Evolutionary conservation across 2,329 filamentous ascomycete species (phyloP).

Genomic region (Mycosphaerella arachidis): DNA sequence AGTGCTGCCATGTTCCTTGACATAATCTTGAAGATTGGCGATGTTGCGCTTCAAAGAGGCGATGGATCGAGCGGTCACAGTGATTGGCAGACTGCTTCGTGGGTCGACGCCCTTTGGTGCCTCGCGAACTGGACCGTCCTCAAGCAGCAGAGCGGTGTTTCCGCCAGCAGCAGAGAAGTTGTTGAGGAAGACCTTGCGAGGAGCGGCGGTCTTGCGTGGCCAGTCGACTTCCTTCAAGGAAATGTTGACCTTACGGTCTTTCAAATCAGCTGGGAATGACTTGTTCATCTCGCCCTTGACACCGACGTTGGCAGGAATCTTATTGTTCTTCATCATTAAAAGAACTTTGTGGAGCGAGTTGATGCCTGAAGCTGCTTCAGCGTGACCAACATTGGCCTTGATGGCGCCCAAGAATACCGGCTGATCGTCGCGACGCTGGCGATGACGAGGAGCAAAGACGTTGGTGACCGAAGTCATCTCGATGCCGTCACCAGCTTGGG

Average conservation of each 20-base stretch:
- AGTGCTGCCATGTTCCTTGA: slow-evolving; percentile 43
- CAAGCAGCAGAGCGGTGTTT: slow-evolving; percentile 50
- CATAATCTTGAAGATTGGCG: slow-evolving; percentile 43
- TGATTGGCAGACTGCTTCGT: slow-evolving; percentile 44
- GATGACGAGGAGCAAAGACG: slow-evolving; percentile 54
- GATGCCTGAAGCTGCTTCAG: slow-evolving; percentile 52
- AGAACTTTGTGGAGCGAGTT: slow-evolving; percentile 51
- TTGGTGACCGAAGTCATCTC: slow-evolving; percentile 75
- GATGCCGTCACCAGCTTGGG: slow-evolving; percentile 74
- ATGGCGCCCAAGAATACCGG: slow-evolving; percentile 51
- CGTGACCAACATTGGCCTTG: slow-evolving; percentile 54
- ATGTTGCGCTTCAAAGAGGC: slow-evolving; percentile 51
- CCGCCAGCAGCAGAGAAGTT: slow-evolving; percentile 53
- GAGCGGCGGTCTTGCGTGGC: slow-evolving; percentile 45
- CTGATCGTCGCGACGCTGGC: slow-evolving; percentile 45
- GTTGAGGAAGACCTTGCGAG: slow-evolving; percentile 49
- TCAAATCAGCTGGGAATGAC: slow-evolving; percentile 50
- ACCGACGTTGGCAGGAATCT: slow-evolving; percentile 52
- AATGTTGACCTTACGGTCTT: slow-evolving; percentile 51
- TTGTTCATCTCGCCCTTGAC: slow-evolving; percentile 55
- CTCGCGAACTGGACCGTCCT: slow-evolving; percentile 46
- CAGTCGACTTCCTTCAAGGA: slow-evolving; percentile 43
- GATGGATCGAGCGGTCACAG: slow-evolving; percentile 49
- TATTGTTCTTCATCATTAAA: slow-evolving; percentile 52
- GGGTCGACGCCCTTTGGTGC: slow-evolving; percentile 42